Conservation (phyloP, 2,329 filamentous ascomycete species). For the Pleomassaria siparia region DNA sequence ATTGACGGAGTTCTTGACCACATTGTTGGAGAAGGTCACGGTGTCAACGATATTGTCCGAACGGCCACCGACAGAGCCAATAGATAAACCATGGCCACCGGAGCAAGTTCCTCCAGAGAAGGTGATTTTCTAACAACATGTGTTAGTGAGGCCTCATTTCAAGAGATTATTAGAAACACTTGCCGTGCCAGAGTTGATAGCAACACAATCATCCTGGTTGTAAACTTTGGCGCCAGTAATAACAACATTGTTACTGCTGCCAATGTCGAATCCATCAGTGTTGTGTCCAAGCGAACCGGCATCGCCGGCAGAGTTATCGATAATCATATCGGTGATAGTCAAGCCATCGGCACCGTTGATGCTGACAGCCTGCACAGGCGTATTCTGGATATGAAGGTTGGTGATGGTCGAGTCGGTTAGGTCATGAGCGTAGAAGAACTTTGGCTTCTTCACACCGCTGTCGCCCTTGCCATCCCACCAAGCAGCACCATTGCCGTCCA, state of each 20-base stretch:
- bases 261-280: conserved; percentile 59
- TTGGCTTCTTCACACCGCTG: neutral
- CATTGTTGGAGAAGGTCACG: conserved; percentile 51
- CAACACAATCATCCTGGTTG: conserved; percentile 58
- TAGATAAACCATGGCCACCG: conserved; percentile 56
- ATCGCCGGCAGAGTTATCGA: conserved; percentile 57
- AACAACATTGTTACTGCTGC: conserved; percentile 47
- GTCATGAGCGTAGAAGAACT: neutral
- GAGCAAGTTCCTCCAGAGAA: conserved; percentile 39
- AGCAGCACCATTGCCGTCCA: conserved; percentile 44
- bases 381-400: conserved; percentile 55
- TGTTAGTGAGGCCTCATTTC: neutral
- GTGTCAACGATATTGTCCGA: conserved; percentile 53
- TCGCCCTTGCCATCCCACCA: conserved; percentile 50
- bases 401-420: conserved; percentile 35
- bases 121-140: conserved; percentile 13
- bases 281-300: conserved; percentile 42
- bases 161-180: neutral
- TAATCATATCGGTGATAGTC: conserved; percentile 50
- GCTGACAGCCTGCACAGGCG: conserved; percentile 55
- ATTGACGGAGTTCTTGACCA: conserved; percentile 52
- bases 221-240: conserved; percentile 51
- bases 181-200: conserved; percentile 52
- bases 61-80: conserved; percentile 57
- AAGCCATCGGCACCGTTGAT: conserved; percentile 46